phyloP scores from a whole-genome alignment of 129 eudicot genomes.

The Erigeron canadensis region DNA sequence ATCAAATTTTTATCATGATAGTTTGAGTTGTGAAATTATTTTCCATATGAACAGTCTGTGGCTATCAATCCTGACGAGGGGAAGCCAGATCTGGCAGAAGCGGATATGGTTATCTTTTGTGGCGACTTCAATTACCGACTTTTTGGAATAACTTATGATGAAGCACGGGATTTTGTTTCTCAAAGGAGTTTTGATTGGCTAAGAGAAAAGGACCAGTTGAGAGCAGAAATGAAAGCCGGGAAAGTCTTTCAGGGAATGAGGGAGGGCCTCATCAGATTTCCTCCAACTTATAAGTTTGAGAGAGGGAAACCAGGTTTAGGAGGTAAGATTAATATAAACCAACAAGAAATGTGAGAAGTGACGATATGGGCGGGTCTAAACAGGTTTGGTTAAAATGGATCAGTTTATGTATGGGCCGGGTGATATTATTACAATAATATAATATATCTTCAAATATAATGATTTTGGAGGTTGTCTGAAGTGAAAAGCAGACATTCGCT shows the following conservation, averaged over 20 bases:
- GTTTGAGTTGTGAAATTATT: slow-evolving; percentile 7
- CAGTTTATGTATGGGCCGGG: not conserved
- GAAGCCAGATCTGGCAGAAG: slow-evolving; percentile 90
- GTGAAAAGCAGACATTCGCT: too few species aligned
- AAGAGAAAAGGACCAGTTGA: slow-evolving; percentile 87
- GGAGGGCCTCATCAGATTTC: slow-evolving; percentile 81
- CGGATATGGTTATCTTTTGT: slow-evolving; percentile 81
- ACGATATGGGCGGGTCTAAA: not conserved
- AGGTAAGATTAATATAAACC: slow-evolving; percentile 47
- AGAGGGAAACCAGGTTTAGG: slow-evolving; percentile 88
- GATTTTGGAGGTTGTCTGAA: too few species aligned
- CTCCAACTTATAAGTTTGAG: slow-evolving; percentile 98
- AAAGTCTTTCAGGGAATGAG: slow-evolving; percentile 98
- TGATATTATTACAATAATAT: not conserved
- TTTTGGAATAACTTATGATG: slow-evolving; percentile 96
- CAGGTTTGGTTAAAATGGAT: too few species aligned
- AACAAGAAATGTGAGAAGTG: not conserved
- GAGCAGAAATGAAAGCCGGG: slow-evolving; percentile 98
- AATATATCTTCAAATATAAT: too few species aligned
- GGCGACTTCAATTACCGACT: slow-evolving; percentile 97
- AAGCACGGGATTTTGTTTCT: slow-evolving; percentile 97
- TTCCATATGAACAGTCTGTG: slow-evolving; percentile 38
- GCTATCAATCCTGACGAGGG: slow-evolving; percentile 70
- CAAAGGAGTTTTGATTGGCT: slow-evolving; percentile 98
- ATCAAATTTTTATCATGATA: not conserved